These are phyloP conservation scores for Talaromyces rugulosus DNA, from an alignment of 2,329 filamentous ascomycete species.

Conservation along the genomic window DNA sequence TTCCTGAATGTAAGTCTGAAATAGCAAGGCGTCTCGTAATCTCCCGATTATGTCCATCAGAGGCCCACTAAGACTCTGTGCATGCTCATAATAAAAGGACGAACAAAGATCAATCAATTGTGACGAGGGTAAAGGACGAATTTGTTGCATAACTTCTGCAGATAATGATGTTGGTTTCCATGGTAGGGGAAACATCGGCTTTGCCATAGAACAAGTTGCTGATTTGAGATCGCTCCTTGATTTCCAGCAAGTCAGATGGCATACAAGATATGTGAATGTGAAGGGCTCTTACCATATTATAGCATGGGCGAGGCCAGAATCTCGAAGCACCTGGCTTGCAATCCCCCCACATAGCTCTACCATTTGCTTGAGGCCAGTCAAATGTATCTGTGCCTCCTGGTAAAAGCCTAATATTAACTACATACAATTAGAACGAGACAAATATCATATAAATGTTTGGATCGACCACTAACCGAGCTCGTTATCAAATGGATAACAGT, in stretches of 20 bases:
- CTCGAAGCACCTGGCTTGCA: constrained; percentile 20
- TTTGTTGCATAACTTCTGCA: constrained; percentile 20
- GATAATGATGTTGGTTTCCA: constrained; percentile 30
- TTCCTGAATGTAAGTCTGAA: constrained; percentile 24
- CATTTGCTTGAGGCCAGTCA: constrained; percentile 34
- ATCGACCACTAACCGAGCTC: neutral
- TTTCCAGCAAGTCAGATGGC: neutral
- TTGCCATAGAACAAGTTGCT: constrained; percentile 29
- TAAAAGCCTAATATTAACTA: constrained; percentile 36
- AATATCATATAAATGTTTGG: too few relatives aligned
- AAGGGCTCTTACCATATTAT: constrained; percentile 24
- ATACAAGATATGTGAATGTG: neutral
- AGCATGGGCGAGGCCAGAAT: constrained; percentile 22
- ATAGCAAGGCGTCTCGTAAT: constrained; percentile 29
- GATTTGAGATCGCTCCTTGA: constrained; percentile 31
- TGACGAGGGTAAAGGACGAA: constrained; percentile 24
- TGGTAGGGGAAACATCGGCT: constrained; percentile 31
- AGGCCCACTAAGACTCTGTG: constrained; percentile 24
- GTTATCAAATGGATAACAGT: constrained; percentile 29
- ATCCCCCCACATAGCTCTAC: constrained; percentile 35
- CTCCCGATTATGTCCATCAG: constrained; percentile 24
- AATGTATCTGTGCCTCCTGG: constrained; percentile 35
- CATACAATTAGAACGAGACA: constrained; percentile 9
- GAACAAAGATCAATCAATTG: constrained; percentile 22
- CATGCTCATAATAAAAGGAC: constrained; percentile 21